A percentile compares a stretch with the other conserved stretches of the same genome.
Conservation (phyloP, 164 flowering plant genomes). For the Saururus chinensis region DNA sequence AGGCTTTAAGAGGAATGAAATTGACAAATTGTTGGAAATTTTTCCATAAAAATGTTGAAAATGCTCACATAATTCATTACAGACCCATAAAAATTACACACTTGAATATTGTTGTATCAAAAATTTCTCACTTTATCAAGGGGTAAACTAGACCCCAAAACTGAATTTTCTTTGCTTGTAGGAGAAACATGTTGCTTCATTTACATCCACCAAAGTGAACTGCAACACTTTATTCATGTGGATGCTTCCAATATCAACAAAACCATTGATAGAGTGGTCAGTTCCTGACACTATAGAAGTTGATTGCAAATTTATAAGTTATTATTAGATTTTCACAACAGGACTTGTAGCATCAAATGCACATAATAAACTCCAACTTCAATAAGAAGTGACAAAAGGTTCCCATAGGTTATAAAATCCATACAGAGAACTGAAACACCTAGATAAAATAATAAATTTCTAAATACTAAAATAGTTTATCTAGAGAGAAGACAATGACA, state of each 20-base stretch:
- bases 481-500: not conserved
- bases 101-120: slow-evolving; percentile 91
- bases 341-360: no score
- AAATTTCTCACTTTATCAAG: slow-evolving; percentile 89
- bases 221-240: slow-evolving; percentile 97
- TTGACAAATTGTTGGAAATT: no score
- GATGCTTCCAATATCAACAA: slow-evolving; percentile 91
- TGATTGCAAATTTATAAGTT: slow-evolving; percentile 68
- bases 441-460: no score
- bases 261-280: slow-evolving; percentile 94
- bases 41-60: no score
- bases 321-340: slow-evolving; percentile 66
- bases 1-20: no score
- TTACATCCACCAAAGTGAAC: slow-evolving; percentile 86
- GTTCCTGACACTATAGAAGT: slow-evolving; percentile 80
- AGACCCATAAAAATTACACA: no score
- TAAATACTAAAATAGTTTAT: no score
- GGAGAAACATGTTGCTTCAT: slow-evolving; percentile 94
- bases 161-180: slow-evolving; percentile 97
- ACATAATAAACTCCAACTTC: no score
- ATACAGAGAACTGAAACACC: no score
- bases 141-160: slow-evolving; percentile 72
- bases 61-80: no score
- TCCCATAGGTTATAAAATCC: no score
- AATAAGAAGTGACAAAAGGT: no score